Percentiles rank a stretch among this genome's conserved stretches.
Evolutionary conservation across 2,329 filamentous ascomycete species (phyloP).

Genomic region (Fusarium chaquense): DNA sequence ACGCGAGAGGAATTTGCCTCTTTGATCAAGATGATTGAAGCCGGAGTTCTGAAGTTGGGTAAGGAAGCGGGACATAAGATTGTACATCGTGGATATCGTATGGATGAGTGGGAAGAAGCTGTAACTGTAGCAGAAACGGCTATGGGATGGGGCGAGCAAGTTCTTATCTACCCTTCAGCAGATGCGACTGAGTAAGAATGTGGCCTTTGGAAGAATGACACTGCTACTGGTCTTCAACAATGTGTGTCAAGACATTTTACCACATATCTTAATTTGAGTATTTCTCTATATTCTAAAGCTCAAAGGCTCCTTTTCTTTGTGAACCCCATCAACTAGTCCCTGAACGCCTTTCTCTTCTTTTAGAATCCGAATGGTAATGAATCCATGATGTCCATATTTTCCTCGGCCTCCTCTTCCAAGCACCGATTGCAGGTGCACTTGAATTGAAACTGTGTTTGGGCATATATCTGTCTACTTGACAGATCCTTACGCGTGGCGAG

Average conservation of each 20-base stretch:
- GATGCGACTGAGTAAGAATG: not conserved
- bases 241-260: not conserved
- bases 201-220: not conserved
- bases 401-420: slow-evolving; percentile 39
- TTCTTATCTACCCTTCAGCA: slow-evolving; percentile 2
- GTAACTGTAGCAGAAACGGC: slow-evolving; percentile 13
- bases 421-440: slow-evolving; percentile 45
- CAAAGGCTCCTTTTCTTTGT: not conserved
- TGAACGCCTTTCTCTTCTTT: not conserved
- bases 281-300: too few relatives aligned
- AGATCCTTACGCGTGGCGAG: slow-evolving; percentile 33
- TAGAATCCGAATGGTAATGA: slow-evolving; percentile 38
- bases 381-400: slow-evolving; percentile 40
- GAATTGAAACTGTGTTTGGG: slow-evolving; percentile 44
- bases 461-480: slow-evolving; percentile 30
- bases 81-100: slow-evolving; percentile 2
- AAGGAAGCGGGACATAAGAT: slow-evolving; percentile 32
- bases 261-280: not conserved
- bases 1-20: slow-evolving; percentile 15
- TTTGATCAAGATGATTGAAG: slow-evolving; percentile 34
- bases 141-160: slow-evolving; percentile 34
- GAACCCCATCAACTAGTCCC: too few relatives aligned
- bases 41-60: slow-evolving; percentile 24
- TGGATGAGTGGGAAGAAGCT: slow-evolving; percentile 34
- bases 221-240: not conserved